phyloP scores from a whole-genome alignment of 352 stramenopile genomes.

The Blastocystis sp. region DNA sequence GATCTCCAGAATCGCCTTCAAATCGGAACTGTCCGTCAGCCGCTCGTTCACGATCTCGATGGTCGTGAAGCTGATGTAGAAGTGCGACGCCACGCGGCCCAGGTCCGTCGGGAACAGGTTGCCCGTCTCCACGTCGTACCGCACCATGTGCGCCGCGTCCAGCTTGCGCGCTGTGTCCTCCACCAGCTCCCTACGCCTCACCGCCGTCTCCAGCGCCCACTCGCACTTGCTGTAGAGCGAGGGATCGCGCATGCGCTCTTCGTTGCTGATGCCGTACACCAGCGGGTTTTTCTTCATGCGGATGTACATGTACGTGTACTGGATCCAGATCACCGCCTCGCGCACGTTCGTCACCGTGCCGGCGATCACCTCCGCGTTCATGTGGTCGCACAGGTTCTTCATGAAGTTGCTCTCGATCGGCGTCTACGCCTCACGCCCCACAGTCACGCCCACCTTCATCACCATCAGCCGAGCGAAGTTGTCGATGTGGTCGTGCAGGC shows the following conservation, averaged over 20 bases:
- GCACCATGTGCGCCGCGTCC: conserved; percentile 79
- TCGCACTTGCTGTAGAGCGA: conserved; percentile 75
- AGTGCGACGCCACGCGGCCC: conserved; percentile 94
- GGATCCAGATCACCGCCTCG: conserved; percentile 92
- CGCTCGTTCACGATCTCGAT: conserved; percentile 95
- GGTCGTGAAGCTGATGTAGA: conserved; percentile 96
- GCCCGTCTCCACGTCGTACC: conserved; percentile 79
- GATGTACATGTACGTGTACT: conserved; percentile 97
- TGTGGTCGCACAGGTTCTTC: conserved; percentile 93
- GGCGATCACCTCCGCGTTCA: conserved; percentile 98
- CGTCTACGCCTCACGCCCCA: conserved; percentile 76
- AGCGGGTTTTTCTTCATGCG: conserved; percentile 96
- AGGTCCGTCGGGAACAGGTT: conserved; percentile 89
- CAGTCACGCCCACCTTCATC: conserved; percentile 44
- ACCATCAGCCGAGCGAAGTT: conserved; percentile 64
- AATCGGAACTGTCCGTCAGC: conserved; percentile 74
- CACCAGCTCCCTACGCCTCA: conserved; percentile 72
- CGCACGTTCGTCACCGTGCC: conserved; percentile 94
- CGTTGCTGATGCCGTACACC: conserved; percentile 90
- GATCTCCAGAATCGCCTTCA: conserved; percentile 58
- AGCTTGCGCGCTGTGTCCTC: conserved; percentile 73
- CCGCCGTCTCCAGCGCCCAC: neutral
- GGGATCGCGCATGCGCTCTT: conserved; percentile 86
- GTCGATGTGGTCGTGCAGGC: conserved; percentile 85
- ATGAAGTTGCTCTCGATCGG: conserved; percentile 96